phyloP scores from a whole-genome alignment of 208 protist species.

The Leishmania tropica region DNA sequence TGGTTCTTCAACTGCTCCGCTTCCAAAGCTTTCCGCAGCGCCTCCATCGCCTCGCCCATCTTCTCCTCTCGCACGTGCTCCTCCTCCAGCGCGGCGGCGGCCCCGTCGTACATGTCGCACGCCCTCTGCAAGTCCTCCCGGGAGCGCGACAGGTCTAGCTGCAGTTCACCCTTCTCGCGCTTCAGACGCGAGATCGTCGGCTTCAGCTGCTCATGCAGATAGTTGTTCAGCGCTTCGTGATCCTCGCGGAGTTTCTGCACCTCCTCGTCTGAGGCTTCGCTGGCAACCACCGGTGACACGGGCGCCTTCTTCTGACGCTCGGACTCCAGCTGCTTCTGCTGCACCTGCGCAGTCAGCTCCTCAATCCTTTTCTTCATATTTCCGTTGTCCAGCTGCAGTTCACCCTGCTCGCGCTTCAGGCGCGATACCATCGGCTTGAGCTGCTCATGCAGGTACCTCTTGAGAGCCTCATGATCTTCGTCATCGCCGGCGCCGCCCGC shows the following conservation, averaged over 20 bases:
- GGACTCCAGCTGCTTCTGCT: slow-evolving; percentile 11
- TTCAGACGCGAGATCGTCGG: slow-evolving; percentile 28
- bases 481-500: neutral
- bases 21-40: slow-evolving; percentile 33
- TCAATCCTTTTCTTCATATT: slow-evolving; percentile 14
- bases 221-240: slow-evolving; percentile 31
- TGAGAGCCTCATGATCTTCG: slow-evolving; percentile 8
- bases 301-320: neutral
- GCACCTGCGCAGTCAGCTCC: slow-evolving; percentile 19
- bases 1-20: slow-evolving; percentile 25
- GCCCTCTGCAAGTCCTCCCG: slow-evolving; percentile 30
- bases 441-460: slow-evolving; percentile 15
- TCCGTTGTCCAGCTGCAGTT: slow-evolving; percentile 32
- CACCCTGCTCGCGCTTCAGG: slow-evolving; percentile 29
- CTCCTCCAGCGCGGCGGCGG: slow-evolving; percentile 31
- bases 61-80: slow-evolving; percentile 43
- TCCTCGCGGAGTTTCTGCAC: slow-evolving; percentile 21
- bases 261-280: neutral
- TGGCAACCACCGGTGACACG: neutral
- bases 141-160: slow-evolving; percentile 25
- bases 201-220: slow-evolving; percentile 37
- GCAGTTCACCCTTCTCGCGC: slow-evolving; percentile 28
- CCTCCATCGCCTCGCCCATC: slow-evolving; percentile 44
- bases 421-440: slow-evolving; percentile 18
- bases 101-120: slow-evolving; percentile 29